Conservation (phyloP, 129 eudicot genomes). For the Heracleum sosnowskyi region DNA sequence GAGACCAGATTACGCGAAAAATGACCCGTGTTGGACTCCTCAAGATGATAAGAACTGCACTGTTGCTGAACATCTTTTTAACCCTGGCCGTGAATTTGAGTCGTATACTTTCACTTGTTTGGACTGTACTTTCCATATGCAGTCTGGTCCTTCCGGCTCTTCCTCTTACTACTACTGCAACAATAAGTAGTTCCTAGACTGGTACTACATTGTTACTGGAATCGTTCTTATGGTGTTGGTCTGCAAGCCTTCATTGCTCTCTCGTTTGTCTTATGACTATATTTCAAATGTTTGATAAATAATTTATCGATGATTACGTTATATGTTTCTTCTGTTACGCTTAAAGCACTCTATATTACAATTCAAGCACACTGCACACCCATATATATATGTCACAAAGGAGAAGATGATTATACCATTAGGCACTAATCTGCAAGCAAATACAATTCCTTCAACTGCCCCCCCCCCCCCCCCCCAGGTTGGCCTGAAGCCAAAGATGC, state of each 20-base stretch:
- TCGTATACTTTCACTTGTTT: slow-evolving; percentile 6
- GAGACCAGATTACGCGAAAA: slow-evolving; percentile 1
- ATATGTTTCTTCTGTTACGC: background rate
- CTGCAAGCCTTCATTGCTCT: background rate
- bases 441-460: background rate
- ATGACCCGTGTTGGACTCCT: slow-evolving; percentile 1
- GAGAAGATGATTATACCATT: background rate
- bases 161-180: background rate
- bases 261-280: background rate
- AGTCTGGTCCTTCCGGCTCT: slow-evolving; percentile 3
- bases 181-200: background rate
- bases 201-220: too few relatives aligned
- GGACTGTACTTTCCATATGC: slow-evolving; percentile 7
- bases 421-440: background rate
- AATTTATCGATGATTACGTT: background rate
- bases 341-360: background rate
- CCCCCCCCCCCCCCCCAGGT: too few relatives aligned
- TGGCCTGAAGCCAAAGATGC: background rate
- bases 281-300: background rate
- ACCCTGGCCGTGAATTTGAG: background rate
- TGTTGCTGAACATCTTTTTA: background rate
- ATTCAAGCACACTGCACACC: background rate
- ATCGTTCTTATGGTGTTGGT: background rate
- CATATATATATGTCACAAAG: background rate
- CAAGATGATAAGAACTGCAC: background rate